phyloP scores from a whole-genome alignment of 805 yeast species.

The Suhomyces faveliae region DNA sequence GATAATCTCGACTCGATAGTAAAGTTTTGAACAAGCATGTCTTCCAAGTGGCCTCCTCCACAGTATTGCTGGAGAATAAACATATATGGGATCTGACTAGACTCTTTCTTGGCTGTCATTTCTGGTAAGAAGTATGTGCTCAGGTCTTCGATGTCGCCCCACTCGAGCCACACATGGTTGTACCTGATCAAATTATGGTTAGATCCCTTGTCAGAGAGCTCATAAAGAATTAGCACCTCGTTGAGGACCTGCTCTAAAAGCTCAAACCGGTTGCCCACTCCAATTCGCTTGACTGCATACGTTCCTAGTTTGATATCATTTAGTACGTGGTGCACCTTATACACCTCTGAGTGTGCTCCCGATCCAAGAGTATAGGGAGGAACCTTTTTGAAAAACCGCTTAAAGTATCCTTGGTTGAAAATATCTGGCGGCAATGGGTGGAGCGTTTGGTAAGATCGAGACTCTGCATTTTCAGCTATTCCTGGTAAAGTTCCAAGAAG shows the following conservation, averaged over 20 bases:
- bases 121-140: slow-evolving; percentile 24
- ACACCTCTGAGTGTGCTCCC: slow-evolving; percentile 85
- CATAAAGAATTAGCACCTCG: slow-evolving; percentile 73
- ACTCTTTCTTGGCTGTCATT: slow-evolving; percentile 5
- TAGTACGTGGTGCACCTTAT: slow-evolving; percentile 77
- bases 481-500: slow-evolving; percentile 28
- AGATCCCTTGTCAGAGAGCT: slow-evolving; percentile 44
- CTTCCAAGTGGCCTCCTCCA: slow-evolving; percentile 84
- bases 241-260: slow-evolving; percentile 68
- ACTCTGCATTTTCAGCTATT: not conserved
- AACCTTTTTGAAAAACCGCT: slow-evolving; percentile 63
- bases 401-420: slow-evolving; percentile 80
- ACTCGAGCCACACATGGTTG: slow-evolving; percentile 90
- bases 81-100: slow-evolving; percentile 58
- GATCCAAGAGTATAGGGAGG: slow-evolving; percentile 59
- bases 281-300: slow-evolving; percentile 82
- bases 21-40: slow-evolving; percentile 38
- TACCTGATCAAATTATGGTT: slow-evolving; percentile 69
- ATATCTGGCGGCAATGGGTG: slow-evolving; percentile 34
- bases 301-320: slow-evolving; percentile 70
- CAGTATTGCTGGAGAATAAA: slow-evolving; percentile 85
- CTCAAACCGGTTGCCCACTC: slow-evolving; percentile 73
- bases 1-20: slow-evolving; percentile 20
- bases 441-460: not conserved
- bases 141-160: slow-evolving; percentile 54